Evolutionary conservation across 176 grass and related monocot species (phyloP), one percentile per base, ranked within the genome.

Genomic region (Bolboschoenus planiculmis): DNA sequence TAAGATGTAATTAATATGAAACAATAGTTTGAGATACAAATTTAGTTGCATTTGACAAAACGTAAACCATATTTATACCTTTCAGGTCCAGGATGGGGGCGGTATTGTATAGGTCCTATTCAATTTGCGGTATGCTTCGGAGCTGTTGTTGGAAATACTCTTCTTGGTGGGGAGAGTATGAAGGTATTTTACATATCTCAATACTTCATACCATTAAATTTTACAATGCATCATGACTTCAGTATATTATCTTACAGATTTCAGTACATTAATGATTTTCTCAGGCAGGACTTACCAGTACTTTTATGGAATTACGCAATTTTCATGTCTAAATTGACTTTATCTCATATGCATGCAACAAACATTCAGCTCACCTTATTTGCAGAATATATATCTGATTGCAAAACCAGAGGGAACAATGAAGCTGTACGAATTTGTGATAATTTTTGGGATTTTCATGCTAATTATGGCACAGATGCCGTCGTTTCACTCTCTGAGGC

Each of bases 51-150:
- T 30, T 46, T 24, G 21, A 44, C n/a, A 71, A 24, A 2, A 23
- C 24, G 9, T 53, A 77, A 14, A 53, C 5, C 27, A 51, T 53
- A 33, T 16, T 53, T 51, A 15, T 48, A 27, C 4, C 4, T 50
- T 83, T 48, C 78, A 88, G 95, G 95, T 6, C 85, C 83, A 44
- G 88, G 88, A 74, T 97, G 95, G 92, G 95, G 83, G 11, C 87
- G 89, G 4, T 97, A 85, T 84, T 97, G 84, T 39, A 67, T 97
- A 58, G 94, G 92, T 6, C 92, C 94, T 75, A 89, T 97, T 78
- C 95, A 97, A 56, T 97, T 97, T 76, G 10, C 59, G 14, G 95
- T 94, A 59, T 97, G 95, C 24, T 97, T 97, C 61, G 95, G 95
- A 29, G 90, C 90, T 0, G 95, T 94, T 56, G 56, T 97, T 51